Percentiles rank a stretch among this genome's conserved stretches.
phyloP scores from a whole-genome alignment of 129 eudicot genomes.

The Sambucus nigra region DNA sequence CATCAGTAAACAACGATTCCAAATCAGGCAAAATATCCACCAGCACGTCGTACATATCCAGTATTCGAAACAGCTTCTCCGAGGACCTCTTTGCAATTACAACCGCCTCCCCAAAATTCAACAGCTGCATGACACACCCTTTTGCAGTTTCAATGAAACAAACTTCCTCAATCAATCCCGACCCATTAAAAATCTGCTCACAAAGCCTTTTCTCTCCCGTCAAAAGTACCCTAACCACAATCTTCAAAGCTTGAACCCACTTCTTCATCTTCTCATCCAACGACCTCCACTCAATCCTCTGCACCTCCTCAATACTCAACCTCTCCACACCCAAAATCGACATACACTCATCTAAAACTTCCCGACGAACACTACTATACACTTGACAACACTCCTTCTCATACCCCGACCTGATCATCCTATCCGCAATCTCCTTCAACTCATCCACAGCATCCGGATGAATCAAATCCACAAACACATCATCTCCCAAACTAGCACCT shows the following conservation, averaged over 20 bases:
- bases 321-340: slow-evolving; percentile 61
- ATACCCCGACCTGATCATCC: slow-evolving; percentile 75
- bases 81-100: slow-evolving; percentile 64
- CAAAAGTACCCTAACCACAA: slow-evolving; percentile 53
- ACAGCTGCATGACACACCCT: slow-evolving; percentile 81
- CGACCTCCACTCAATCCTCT: slow-evolving; percentile 65
- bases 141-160: slow-evolving; percentile 75
- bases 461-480: slow-evolving; percentile 51
- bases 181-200: slow-evolving; percentile 52
- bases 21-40: slow-evolving; percentile 40
- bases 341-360: slow-evolving; percentile 70
- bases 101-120: slow-evolving; percentile 90
- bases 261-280: slow-evolving; percentile 77
- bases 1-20: slow-evolving; percentile 46
- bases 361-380: slow-evolving; percentile 51
- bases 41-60: slow-evolving; percentile 84
- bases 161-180: slow-evolving; percentile 49
- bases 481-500: slow-evolving; percentile 65
- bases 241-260: slow-evolving; percentile 64
- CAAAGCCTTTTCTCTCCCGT: slow-evolving; percentile 59
- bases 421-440: slow-evolving; percentile 55
- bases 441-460: slow-evolving; percentile 40
- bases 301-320: slow-evolving; percentile 83
- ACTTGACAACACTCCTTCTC: slow-evolving; percentile 91
- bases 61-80: slow-evolving; percentile 70